Conservation (phyloP, 1,284 basidiomycete genomes). For the Cystobasidium sp. region DNA sequence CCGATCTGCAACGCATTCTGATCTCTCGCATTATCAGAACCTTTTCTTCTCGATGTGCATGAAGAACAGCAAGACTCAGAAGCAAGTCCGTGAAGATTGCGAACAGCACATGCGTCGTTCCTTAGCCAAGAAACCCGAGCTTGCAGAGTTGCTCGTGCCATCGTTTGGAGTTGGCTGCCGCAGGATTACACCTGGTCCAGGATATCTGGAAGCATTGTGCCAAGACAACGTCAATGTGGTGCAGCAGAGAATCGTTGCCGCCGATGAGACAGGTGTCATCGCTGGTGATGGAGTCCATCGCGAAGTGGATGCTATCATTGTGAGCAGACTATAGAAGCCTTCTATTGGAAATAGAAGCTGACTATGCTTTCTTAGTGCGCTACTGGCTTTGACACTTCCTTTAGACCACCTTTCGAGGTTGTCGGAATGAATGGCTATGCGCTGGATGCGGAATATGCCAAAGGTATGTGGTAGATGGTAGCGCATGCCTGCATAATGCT, state of each 20-base stretch:
- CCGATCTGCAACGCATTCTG: no score
- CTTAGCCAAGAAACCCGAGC: slow-evolving; percentile 65
- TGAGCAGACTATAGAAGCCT: slow-evolving; percentile 11
- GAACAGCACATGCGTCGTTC: slow-evolving; percentile 61
- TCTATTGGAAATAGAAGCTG: neutral
- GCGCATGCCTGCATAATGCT: slow-evolving; percentile 54
- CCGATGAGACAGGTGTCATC: slow-evolving; percentile 35
- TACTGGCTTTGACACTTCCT: slow-evolving; percentile 43
- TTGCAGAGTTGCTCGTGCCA: slow-evolving; percentile 64
- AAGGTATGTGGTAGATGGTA: neutral
- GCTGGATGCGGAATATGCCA: slow-evolving; percentile 40
- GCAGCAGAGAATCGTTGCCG: slow-evolving; percentile 16
- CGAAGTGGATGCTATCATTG: slow-evolving; percentile 41
- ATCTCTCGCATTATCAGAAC: slow-evolving; percentile 1
- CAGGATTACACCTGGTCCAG: slow-evolving; percentile 40
- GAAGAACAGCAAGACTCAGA: slow-evolving; percentile 60
- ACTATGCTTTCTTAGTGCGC: slow-evolving; percentile 16
- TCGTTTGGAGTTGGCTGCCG: slow-evolving; percentile 65
- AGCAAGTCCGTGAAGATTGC: slow-evolving; percentile 55
- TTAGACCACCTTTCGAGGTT: slow-evolving; percentile 36
- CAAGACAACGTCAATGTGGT: slow-evolving; percentile 44
- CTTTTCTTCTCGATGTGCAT: slow-evolving; percentile 53
- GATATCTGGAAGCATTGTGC: slow-evolving; percentile 43
- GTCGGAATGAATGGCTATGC: slow-evolving; percentile 38
- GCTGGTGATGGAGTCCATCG: slow-evolving; percentile 29